Percentiles rank a stretch among this genome's conserved stretches.
These are phyloP conservation scores for Agrocybe pediades DNA, from an alignment of 768 basidiomycete species.

Conservation along the genomic window DNA sequence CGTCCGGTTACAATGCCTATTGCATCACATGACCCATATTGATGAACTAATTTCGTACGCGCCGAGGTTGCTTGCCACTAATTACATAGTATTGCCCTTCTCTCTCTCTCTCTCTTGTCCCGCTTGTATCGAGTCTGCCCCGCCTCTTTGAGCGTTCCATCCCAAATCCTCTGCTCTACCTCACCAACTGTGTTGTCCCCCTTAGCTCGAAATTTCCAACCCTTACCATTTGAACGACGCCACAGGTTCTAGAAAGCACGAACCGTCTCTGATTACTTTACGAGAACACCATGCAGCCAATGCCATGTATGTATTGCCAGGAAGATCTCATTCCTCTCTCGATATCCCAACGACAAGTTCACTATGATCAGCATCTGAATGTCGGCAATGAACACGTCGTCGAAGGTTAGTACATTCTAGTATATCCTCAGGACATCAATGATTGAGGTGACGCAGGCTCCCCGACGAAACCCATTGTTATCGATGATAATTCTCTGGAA, in stretches of 20 bases:
- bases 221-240: too few species aligned
- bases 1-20: conserved; percentile 40
- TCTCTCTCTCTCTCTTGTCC: too few species aligned
- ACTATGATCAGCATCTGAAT: conserved; percentile 56
- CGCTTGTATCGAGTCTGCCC: too few species aligned
- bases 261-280: too few species aligned
- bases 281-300: conserved; percentile 1
- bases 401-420: conserved; percentile 8
- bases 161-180: background rate
- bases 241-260: too few species aligned
- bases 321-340: conserved; percentile 39
- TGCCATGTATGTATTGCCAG: conserved; percentile 55
- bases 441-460: conserved; percentile 7
- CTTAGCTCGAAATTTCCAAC: too few species aligned
- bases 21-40: conserved; percentile 24
- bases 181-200: too few species aligned
- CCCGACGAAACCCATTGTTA: conserved; percentile 8
- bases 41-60: background rate
- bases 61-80: background rate
- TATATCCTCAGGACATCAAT: background rate
- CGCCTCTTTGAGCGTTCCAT: too few species aligned
- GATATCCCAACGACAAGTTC: conserved; percentile 42
- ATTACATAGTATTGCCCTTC: background rate
- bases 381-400: conserved; percentile 7
- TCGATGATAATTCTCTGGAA: background rate